phyloP scores from a whole-genome alignment of 768 basidiomycete species.

The Vararia minispora region DNA sequence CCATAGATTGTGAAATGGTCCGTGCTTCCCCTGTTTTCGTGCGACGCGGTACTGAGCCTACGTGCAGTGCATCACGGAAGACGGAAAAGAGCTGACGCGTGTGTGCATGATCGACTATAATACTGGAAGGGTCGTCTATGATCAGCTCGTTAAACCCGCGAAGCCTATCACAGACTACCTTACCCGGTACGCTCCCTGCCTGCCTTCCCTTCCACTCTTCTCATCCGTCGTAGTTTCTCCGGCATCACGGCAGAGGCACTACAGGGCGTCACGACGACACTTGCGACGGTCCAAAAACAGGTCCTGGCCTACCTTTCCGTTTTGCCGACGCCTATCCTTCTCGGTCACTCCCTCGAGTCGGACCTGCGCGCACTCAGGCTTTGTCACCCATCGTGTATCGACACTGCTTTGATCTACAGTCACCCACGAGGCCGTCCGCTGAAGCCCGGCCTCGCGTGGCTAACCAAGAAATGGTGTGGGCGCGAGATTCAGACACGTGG shows the following conservation, averaged over 20 bases:
- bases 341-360: constrained; percentile 94
- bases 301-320: constrained; percentile 51
- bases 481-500: constrained; percentile 82
- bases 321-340: constrained; percentile 60
- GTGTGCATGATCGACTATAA: constrained; percentile 75
- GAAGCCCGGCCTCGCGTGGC: constrained; percentile 95
- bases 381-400: constrained; percentile 79
- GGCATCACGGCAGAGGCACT: constrained; percentile 80
- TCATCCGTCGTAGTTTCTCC: constrained; percentile 54
- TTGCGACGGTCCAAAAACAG: constrained; percentile 65
- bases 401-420: constrained; percentile 83
- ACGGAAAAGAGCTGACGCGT: constrained; percentile 82
- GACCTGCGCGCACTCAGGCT: constrained; percentile 85
- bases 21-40: constrained; percentile 15
- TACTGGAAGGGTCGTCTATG: constrained; percentile 66
- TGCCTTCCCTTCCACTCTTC: neutral
- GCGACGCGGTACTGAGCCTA: neutral
- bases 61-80: constrained; percentile 72
- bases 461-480: constrained; percentile 87
- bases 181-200: constrained; percentile 48
- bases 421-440: constrained; percentile 90
- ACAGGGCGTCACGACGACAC: constrained; percentile 59
- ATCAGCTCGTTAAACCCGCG: constrained; percentile 80
- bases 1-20: constrained; percentile 98
- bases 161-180: constrained; percentile 85